Percentiles rank a stretch among this genome's conserved stretches.
phyloP scores from a whole-genome alignment of 192 early-diverging fungal species.

The Coemansia guatemalensis region DNA sequence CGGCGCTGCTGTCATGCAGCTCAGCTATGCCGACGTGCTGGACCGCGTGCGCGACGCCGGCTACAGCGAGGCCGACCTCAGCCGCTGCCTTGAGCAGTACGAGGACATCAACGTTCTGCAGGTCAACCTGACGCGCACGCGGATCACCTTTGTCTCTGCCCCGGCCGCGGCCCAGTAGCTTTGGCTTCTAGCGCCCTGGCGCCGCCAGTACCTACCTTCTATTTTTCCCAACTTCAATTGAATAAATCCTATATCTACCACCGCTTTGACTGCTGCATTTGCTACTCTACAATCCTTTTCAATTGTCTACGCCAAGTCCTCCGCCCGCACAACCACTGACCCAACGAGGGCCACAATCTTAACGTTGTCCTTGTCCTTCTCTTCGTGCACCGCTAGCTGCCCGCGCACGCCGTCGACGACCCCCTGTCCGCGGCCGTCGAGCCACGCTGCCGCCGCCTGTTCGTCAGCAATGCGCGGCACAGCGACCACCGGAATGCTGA shows the following conservation, averaged over 20 bases:
- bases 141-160: conserved; percentile 52
- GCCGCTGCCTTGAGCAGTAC: conserved; percentile 71
- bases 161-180: conserved; percentile 8
- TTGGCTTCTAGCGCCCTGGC: neutral
- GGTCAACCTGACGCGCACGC: conserved; percentile 59
- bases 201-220: neutral
- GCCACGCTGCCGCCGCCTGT: neutral
- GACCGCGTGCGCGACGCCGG: conserved; percentile 74
- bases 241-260: neutral
- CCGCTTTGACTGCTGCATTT: no score
- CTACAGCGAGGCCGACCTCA: conserved; percentile 74
- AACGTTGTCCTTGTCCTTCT: conserved; percentile 53
- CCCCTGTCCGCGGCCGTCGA: neutral
- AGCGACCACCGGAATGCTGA: conserved; percentile 37
- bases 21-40: conserved; percentile 63
- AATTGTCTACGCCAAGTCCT: neutral
- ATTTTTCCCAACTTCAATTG: neutral
- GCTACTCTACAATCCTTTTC: neutral
- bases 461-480: conserved; percentile 6
- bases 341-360: conserved; percentile 41
- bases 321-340: neutral
- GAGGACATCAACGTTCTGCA: conserved; percentile 74
- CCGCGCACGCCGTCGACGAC: conserved; percentile 1
- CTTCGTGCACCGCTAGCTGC: conserved; percentile 42
- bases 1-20: conserved; percentile 44